Evolutionary conservation across 2,329 filamentous ascomycete genomes (phyloP).

Genomic region (Xylaria sp.): DNA sequence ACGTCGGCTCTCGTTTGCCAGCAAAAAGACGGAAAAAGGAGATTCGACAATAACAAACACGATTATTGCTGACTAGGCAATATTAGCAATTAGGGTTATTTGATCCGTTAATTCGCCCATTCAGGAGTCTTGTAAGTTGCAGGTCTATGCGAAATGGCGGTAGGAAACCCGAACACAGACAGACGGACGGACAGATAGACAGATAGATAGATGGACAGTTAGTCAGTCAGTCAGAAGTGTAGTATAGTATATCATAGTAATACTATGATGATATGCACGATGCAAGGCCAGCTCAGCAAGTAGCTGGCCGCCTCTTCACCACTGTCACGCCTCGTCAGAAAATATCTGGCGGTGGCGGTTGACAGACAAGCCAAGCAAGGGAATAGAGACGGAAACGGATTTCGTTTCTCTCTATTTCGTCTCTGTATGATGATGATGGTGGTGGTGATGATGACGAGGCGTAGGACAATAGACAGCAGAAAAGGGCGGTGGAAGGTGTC

Average conservation of each 20-base stretch:
- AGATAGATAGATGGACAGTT: slow-evolving; percentile 1
- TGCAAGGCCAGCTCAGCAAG: slow-evolving; percentile 45
- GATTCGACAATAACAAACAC: slow-evolving; percentile 14
- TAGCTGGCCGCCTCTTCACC: slow-evolving; percentile 31
- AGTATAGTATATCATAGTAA: slow-evolving; percentile 30
- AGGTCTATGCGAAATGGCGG: slow-evolving; percentile 18
- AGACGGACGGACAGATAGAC: neutral
- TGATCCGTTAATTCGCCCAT: slow-evolving; percentile 6
- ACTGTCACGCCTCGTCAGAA: slow-evolving; percentile 25
- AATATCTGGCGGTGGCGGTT: slow-evolving; percentile 26
- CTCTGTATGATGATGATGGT: neutral
- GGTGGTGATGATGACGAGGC: slow-evolving; percentile 13
- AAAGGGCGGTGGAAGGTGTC: slow-evolving; percentile 31
- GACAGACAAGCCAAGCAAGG: slow-evolving; percentile 4
- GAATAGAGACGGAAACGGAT: neutral
- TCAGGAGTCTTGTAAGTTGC: neutral
- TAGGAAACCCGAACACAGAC: slow-evolving; percentile 5
- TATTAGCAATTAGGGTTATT: neutral
- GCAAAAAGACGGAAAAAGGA: slow-evolving; percentile 11
- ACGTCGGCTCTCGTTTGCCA: slow-evolving; percentile 31
- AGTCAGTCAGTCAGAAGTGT: too few relatives aligned
- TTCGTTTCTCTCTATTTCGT: neutral
- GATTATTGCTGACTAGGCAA: slow-evolving; percentile 18
- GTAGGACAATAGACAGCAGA: slow-evolving; percentile 7
- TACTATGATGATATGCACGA: slow-evolving; percentile 40